phyloP scores from a whole-genome alignment of 768 basidiomycete species.

The Crucibulum laeve region DNA sequence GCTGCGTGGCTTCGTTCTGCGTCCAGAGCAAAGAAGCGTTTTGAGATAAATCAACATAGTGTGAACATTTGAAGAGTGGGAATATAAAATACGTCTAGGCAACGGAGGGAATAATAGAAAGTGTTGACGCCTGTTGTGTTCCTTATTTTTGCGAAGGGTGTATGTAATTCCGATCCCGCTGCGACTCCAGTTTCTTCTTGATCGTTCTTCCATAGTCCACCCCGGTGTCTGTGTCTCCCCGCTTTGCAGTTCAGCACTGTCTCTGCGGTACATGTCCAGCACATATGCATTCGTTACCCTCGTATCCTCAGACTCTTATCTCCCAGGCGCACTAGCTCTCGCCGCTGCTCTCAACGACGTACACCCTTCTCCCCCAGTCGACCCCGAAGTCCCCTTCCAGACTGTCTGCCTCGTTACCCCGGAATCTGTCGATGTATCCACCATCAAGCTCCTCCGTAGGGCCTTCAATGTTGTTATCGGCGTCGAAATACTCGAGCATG shows the following conservation, averaged over 20 bases:
- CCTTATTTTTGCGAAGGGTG: slow-evolving; percentile 5
- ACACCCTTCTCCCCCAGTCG: slow-evolving; percentile 54
- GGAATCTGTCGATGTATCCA: slow-evolving; percentile 81
- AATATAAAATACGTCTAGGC: no score
- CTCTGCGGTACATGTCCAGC: slow-evolving; percentile 46
- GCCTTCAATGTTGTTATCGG: slow-evolving; percentile 86
- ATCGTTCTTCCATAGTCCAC: slow-evolving; percentile 3
- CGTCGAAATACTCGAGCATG: slow-evolving; percentile 81
- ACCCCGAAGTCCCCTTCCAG: slow-evolving; percentile 65
- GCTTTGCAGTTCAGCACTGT: slow-evolving; percentile 15
- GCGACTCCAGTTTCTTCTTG: slow-evolving; percentile 9
- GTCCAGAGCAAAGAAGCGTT: no score
- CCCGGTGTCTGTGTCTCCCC: slow-evolving; percentile 12
- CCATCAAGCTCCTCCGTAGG: slow-evolving; percentile 74
- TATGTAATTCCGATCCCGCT: slow-evolving; percentile 13
- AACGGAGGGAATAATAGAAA: no score
- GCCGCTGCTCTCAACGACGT: slow-evolving; percentile 81
- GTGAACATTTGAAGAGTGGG: no score
- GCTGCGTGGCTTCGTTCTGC: no score
- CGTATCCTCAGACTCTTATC: slow-evolving; percentile 86
- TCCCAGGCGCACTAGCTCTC: slow-evolving; percentile 87
- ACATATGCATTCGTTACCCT: slow-evolving; percentile 88
- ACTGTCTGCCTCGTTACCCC: slow-evolving; percentile 93
- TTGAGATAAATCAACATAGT: no score
- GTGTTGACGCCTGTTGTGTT: slow-evolving; percentile 26